Percentiles rank a stretch among this genome's conserved stretches.
These are phyloP conservation scores for Wickerhamiella azyma DNA, from an alignment of 805 yeast genomes.

Conservation along the genomic window DNA sequence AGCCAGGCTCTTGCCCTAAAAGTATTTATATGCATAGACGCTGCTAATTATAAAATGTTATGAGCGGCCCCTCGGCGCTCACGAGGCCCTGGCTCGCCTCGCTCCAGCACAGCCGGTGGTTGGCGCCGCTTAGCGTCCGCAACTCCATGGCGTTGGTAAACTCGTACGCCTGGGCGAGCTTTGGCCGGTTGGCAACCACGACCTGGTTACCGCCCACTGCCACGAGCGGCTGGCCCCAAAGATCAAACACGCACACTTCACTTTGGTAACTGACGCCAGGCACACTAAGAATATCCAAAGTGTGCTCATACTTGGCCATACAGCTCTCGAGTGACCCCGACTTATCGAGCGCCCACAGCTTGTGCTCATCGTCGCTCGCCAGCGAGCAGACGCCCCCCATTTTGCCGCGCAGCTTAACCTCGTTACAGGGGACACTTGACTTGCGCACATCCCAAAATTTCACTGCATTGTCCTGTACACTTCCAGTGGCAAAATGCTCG, in stretches of 20 bases:
- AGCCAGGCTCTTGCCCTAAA: too few species aligned
- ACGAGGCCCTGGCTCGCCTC: neutral
- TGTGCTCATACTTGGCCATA: neutral
- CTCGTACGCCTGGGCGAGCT: neutral
- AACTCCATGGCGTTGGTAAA: neutral
- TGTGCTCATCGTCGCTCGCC: neutral
- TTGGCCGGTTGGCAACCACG: neutral
- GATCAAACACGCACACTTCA: neutral
- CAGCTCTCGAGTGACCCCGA: slow-evolving; percentile 1
- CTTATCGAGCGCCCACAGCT: slow-evolving; percentile 4
- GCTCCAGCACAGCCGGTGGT: neutral
- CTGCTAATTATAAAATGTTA: neutral
- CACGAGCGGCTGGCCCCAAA: neutral
- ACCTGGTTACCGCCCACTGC: neutral
- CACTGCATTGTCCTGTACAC: slow-evolving; percentile 3
- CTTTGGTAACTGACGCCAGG: neutral
- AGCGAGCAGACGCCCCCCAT: neutral
- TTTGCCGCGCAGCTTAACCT: neutral
- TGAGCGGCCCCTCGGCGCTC: neutral
- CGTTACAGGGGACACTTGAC: neutral
- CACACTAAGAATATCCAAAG: neutral
- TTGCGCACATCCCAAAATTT: slow-evolving; percentile 7
- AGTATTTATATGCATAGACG: too few species aligned
- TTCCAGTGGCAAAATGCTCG: neutral
- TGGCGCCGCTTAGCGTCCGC: neutral